Percentiles rank a stretch among this genome's conserved stretches.
phyloP scores from a whole-genome alignment of 495 filamentous ascomycete genomes.

The Penicillium parvum region DNA sequence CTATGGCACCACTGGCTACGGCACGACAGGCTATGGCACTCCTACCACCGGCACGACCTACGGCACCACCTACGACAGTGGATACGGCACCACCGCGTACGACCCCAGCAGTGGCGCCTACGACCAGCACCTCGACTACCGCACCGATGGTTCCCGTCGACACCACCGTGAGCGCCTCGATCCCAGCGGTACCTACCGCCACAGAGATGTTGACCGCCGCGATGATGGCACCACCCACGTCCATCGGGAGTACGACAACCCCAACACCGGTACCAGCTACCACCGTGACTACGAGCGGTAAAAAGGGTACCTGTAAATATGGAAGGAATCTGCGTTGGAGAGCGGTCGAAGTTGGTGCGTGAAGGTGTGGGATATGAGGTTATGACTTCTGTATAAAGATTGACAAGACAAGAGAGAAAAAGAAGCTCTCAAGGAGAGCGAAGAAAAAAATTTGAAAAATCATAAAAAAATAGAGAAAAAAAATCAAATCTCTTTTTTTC shows the following conservation, averaged over 20 bases:
- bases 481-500: slow-evolving; percentile 2
- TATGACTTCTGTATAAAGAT: background rate
- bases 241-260: slow-evolving; percentile 38
- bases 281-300: slow-evolving; percentile 29
- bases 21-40: slow-evolving; percentile 38
- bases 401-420: background rate
- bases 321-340: background rate
- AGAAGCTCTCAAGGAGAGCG: background rate
- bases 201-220: slow-evolving; percentile 32
- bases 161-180: slow-evolving; percentile 38
- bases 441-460: background rate
- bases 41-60: slow-evolving; percentile 35
- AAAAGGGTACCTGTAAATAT: background rate
- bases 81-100: slow-evolving; percentile 38
- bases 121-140: slow-evolving; percentile 38
- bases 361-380: slow-evolving; percentile 1
- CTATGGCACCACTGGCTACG: slow-evolving; percentile 33
- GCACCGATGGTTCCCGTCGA: slow-evolving; percentile 22
- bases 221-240: slow-evolving; percentile 33
- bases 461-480: slow-evolving; percentile 1
- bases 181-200: slow-evolving; percentile 27
- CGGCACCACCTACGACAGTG: slow-evolving; percentile 34
- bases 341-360: background rate
- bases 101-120: slow-evolving; percentile 36
- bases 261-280: slow-evolving; percentile 36